Evolutionary conservation across 805 yeast species (phyloP).

Genomic region (Deakozyma indianensis): DNA sequence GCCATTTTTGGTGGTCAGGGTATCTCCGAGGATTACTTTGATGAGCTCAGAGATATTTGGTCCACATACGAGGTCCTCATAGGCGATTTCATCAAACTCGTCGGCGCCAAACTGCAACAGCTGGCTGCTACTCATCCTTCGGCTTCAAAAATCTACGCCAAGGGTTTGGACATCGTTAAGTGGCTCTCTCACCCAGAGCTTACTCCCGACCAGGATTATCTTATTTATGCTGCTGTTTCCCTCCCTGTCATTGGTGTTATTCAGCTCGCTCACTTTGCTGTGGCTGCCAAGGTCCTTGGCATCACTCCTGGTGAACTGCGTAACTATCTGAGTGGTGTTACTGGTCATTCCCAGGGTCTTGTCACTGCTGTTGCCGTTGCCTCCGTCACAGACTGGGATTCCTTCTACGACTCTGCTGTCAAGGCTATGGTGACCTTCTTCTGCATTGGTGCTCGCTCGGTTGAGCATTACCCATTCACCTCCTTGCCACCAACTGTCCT

Average conservation of each 20-base stretch:
- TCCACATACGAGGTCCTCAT: constrained; percentile 63
- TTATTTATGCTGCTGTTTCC: constrained; percentile 82
- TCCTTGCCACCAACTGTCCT: constrained; percentile 86
- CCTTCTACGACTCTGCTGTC: constrained; percentile 54
- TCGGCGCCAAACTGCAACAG: constrained; percentile 52
- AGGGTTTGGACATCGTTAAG: constrained; percentile 74
- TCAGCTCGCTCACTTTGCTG: constrained; percentile 85
- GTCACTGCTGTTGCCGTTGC: constrained; percentile 89
- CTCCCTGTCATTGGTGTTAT: constrained; percentile 96
- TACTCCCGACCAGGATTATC: constrained; percentile 81
- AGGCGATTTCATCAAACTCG: constrained; percentile 51
- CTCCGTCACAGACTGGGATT: constrained; percentile 67
- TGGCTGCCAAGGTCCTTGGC: constrained; percentile 74
- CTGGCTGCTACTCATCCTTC: constrained; percentile 60
- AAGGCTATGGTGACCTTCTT: constrained; percentile 77
- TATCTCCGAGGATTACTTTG: constrained; percentile 93
- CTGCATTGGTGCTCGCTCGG: constrained; percentile 87
- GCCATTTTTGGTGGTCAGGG: constrained; percentile 99
- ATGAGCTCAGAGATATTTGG: constrained; percentile 81
- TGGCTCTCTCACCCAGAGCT: constrained; percentile 81
- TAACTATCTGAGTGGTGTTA: constrained; percentile 33
- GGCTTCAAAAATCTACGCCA: constrained; percentile 79
- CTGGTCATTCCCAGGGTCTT: constrained; percentile 38
- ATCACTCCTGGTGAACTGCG: constrained; percentile 81
- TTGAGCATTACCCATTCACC: constrained; percentile 82